Base-by-base conservation (phyloP, 2,329 filamentous ascomycete genomes). In the Trichoderma afroharzianum region DNA sequence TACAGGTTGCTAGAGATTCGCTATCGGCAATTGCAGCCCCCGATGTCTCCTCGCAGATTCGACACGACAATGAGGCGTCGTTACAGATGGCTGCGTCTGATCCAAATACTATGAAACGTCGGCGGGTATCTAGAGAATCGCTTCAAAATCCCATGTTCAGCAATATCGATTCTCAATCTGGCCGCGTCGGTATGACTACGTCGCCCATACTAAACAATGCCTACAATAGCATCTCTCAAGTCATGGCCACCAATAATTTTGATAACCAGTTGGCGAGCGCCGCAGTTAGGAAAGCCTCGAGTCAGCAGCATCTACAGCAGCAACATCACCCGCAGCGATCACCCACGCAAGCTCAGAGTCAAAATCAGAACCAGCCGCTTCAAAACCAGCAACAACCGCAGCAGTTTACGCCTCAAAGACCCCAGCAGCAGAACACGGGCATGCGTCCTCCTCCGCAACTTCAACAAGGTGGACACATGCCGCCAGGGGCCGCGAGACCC, bases 61-160 rank as follows among this genome's bases (percentile, higher is more conserved):
- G 68, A 39, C 70, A 32, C 15, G 62, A 39, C 43, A 62, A 74
- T 70, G 32, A 75, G 30, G 61, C 75, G 24, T 26, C 68, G 18
- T 24, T 68, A 28, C 76, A 74, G 11, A 55, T 24, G 33, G 36
- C 47, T n/a, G 12, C 63, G n/a, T 30, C 62, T 26, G 74, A 75
- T 39, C 73, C 74, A 26, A 66, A 57, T 11, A 59, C 53, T 21
- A 53, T 68, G 30, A 80, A 80, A 70, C 77, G 78, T 8, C 78
- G 76, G 28, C 76, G 77, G 55, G 72, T 76, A 15, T 77, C 78
- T 3, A 75, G 75, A 36, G 76, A 74, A 15, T 63, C 67, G 28
- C 61, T 47, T n/a, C 74, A 76, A 26, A 71, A 71, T n/a, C 63
- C 68, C 18, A 63, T 39, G 6, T 43, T 70, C 12, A 67, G 33